Base-by-base conservation (phyloP, 2,329 filamentous ascomycete genomes). In the Aspergillus sojae region DNA sequence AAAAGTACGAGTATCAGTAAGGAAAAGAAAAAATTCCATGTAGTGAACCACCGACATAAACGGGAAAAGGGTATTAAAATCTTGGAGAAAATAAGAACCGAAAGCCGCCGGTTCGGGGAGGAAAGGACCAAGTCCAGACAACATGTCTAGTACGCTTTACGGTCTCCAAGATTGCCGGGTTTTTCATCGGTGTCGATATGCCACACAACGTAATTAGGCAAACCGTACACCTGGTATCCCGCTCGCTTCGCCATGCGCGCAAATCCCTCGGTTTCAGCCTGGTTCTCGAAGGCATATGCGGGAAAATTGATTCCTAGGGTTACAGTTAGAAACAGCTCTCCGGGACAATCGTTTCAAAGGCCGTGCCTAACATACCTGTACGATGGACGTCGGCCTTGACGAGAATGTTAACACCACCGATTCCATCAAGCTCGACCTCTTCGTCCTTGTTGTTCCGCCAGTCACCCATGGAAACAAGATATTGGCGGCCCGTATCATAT, bases 171-270 rank as follows among this genome's bases (percentile, higher is more conserved):
- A 63, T 98, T 98, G 39, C 93, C 93, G 39, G 88, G 87, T 84
- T 97, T 97, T 83, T 99, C 95, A 62, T 94, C 88, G 2, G 95
- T 99, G 78, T 99, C 95, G 73, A 97, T 92, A 77, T 99, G 95
- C 95, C 95, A 99, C 63, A 99, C 94, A 57, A 99, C 90, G 77
- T 99, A 99, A 78, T 99, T 99, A 48, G 94, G 95, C 61, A 99
- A 83, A 53, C 95, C 95, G 70, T 93, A 87, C 30, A 99, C 95
- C 74, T 92, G 86, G 77, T 97, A 98, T 52, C 95, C 95, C 21
- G 95, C 95, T 67, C 93, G 86, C 82, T 96, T 97, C 64, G 95
- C 95, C 95, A 99, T 99, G 79, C 96, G 97, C 43, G 95, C 95
- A 75, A 99, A 99, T 7, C 95, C 95, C 81, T 99, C 95, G 5